A percentile compares a stretch with the other conserved stretches of the same genome.
Conservation (phyloP, 345 rosid species). For the Eucalyptus erythrocorys region DNA sequence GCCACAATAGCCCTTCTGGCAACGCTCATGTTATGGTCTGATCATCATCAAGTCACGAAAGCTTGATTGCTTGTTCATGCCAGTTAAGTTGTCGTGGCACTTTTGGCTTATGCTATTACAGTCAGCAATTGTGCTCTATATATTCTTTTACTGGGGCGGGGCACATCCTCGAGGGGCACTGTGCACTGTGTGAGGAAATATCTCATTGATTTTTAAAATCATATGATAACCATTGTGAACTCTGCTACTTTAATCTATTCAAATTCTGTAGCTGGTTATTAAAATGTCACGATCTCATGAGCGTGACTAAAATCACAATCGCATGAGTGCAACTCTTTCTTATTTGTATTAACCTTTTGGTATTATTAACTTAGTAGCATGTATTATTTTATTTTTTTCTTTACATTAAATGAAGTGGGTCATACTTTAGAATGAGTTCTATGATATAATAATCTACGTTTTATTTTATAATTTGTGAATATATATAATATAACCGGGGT, state of each 20-base stretch:
- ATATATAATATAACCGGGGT: background rate
- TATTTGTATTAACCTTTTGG: background rate
- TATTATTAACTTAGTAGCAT: background rate
- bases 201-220: background rate
- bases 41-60: constrained; percentile 26
- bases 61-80: background rate
- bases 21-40: constrained; percentile 78
- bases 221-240: background rate
- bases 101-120: background rate
- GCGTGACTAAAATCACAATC: background rate
- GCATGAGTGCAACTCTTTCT: background rate
- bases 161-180: background rate
- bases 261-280: background rate
- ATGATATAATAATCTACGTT: background rate
- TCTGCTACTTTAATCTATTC: background rate
- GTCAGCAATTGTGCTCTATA: background rate
- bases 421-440: background rate
- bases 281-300: background rate
- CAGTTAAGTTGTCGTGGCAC: background rate
- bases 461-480: background rate
- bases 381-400: background rate
- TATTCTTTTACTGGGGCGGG: background rate
- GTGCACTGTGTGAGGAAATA: background rate
- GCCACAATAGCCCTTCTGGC: constrained; percentile 78
- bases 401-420: background rate